A percentile compares a stretch with the other conserved stretches of the same genome.
These are phyloP conservation scores for Dictyophora rubrovolvata DNA, from an alignment of 768 basidiomycete species.

Conservation along the genomic window DNA sequence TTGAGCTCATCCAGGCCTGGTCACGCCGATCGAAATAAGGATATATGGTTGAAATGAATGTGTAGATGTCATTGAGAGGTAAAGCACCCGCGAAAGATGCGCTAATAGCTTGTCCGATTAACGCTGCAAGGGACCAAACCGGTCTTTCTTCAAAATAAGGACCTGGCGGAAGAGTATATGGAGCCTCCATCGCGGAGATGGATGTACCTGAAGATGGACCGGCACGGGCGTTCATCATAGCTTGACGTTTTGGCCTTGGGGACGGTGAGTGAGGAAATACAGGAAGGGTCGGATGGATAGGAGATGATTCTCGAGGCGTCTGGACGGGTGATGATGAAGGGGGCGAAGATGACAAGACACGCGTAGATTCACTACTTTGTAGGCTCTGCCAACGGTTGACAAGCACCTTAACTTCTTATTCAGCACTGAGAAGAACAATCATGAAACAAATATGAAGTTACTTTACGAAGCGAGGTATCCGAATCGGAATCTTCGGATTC, in stretches of 20 bases:
- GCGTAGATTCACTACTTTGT: background rate
- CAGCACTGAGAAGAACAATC: background rate
- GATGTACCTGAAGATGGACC: background rate
- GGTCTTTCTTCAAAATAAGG: constrained; percentile 78
- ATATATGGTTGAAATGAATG: constrained; percentile 89
- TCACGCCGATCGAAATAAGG: constrained; percentile 90
- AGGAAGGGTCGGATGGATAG: background rate
- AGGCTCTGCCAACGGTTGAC: background rate
- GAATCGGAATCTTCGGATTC: constrained; percentile 7
- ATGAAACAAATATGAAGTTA: background rate
- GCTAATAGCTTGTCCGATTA: constrained; percentile 91
- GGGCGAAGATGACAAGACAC: constrained; percentile 3
- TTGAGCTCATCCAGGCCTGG: constrained; percentile 96
- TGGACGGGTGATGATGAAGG: constrained; percentile 8
- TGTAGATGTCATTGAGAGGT: constrained; percentile 91
- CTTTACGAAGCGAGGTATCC: constrained; percentile 1
- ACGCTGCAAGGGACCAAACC: constrained; percentile 83
- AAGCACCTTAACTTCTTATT: background rate
- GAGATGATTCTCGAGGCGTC: constrained; percentile 2
- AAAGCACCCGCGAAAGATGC: constrained; percentile 76
- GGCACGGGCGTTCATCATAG: background rate
- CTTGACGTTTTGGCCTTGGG: background rate
- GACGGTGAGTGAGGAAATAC: constrained; percentile 1
- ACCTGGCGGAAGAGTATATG: constrained; percentile 73
- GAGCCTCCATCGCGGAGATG: constrained; percentile 27